phyloP scores from a whole-genome alignment of 805 yeast species.

The Ogataea wickerhamii region DNA sequence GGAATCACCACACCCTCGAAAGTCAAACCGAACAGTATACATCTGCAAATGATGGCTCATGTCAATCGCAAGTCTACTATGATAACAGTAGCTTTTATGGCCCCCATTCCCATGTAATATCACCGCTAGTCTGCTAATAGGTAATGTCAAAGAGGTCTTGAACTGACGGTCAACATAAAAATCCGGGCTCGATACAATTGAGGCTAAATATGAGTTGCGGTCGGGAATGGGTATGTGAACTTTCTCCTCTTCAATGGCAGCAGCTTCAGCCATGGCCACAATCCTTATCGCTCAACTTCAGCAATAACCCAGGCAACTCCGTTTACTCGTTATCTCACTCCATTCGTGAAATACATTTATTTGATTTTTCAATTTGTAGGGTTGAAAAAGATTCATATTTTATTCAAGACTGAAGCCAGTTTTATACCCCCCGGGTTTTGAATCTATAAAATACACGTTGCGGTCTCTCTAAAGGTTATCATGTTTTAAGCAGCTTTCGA shows the following conservation, averaged over 20 bases:
- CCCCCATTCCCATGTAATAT: conserved; percentile 85
- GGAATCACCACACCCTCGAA: conserved; percentile 81
- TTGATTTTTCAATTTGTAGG: not conserved
- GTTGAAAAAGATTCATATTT: no score
- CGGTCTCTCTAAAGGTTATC: conserved; percentile 14
- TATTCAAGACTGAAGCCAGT: not conserved
- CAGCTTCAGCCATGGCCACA: no score
- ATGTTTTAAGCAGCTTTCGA: conserved; percentile 34
- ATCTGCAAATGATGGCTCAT: conserved; percentile 59
- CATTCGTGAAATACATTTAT: no score
- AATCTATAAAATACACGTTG: not conserved
- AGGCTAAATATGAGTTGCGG: conserved; percentile 9
- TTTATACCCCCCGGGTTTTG: not conserved
- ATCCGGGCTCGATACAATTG: conserved; percentile 22
- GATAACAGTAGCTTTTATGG: conserved; percentile 77
- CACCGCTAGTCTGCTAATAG: conserved; percentile 39
- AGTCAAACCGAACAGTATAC: conserved; percentile 73
- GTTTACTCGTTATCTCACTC: no score
- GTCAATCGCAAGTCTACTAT: conserved; percentile 54
- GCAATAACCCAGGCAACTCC: no score
- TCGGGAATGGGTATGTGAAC: not conserved
- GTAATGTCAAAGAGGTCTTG: conserved; percentile 11
- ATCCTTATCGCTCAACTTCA: no score
- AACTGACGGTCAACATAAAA: conserved; percentile 12
- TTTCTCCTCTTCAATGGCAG: not conserved